Evolutionary conservation across 441 rosid species (phyloP).

Genomic region (Gossypium aridum): DNA sequence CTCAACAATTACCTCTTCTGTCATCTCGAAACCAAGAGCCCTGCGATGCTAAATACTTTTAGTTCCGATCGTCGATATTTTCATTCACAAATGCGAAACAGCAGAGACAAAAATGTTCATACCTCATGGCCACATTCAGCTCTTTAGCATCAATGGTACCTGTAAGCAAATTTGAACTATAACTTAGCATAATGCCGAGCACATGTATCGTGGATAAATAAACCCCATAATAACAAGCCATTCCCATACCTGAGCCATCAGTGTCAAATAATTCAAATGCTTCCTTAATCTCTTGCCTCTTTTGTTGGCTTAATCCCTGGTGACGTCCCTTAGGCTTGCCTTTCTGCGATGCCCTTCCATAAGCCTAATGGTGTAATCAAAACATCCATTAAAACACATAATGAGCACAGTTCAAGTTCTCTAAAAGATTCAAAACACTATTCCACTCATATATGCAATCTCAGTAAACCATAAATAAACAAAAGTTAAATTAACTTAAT

Average conservation of each 20-base stretch:
- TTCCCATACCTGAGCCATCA: conserved; percentile 75
- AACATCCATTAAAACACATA: not conserved
- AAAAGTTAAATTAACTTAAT: not conserved
- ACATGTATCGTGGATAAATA: not conserved
- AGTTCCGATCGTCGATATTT: not conserved
- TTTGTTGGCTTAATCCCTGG: conserved; percentile 19
- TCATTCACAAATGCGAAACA: not conserved
- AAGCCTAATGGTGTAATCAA: conserved; percentile 30
- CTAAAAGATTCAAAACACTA: not conserved
- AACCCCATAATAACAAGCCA: conserved; percentile 3
- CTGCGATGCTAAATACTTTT: conserved; percentile 33
- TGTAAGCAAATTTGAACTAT: conserved; percentile 12
- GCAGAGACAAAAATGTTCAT: not conserved
- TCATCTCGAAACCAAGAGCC: conserved; percentile 98
- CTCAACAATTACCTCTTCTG: conserved; percentile 51
- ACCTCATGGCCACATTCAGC: conserved; percentile 98
- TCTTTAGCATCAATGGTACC: conserved; percentile 97
- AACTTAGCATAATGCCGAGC: conserved; percentile 4
- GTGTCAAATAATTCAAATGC: conserved; percentile 92
- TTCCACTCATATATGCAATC: not conserved
- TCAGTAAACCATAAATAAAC: not conserved
- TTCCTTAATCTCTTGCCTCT: conserved; percentile 84
- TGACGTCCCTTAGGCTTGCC: conserved; percentile 65
- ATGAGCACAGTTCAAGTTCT: not conserved
- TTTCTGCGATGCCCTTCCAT: conserved; percentile 50